Evolutionary conservation across 768 basidiomycete species (phyloP).

Genomic region (Daedaleopsis nitida): DNA sequence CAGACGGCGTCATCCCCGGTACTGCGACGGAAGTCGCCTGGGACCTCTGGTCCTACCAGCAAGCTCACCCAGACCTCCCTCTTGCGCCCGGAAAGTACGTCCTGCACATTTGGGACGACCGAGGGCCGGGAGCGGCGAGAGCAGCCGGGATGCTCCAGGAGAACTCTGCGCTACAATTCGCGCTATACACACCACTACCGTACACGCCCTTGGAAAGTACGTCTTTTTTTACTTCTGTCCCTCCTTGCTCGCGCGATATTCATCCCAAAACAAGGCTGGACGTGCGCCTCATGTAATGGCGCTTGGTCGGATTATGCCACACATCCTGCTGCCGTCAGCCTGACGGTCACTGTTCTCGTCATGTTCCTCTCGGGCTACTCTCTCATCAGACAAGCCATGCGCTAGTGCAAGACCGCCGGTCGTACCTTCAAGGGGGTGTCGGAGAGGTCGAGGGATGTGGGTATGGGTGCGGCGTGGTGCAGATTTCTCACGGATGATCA

Average conservation of each 20-base stretch:
- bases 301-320: slow-evolving; percentile 37
- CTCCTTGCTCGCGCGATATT: neutral
- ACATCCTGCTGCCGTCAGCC: slow-evolving; percentile 57
- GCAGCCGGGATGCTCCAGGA: slow-evolving; percentile 67
- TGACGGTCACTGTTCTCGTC: slow-evolving; percentile 59
- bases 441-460: neutral
- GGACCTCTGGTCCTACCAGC: slow-evolving; percentile 80
- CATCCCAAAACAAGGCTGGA: slow-evolving; percentile 48
- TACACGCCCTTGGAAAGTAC: slow-evolving; percentile 67
- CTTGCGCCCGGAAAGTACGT: slow-evolving; percentile 79
- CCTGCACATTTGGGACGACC: slow-evolving; percentile 78
- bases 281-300: slow-evolving; percentile 51
- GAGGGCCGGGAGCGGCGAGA: slow-evolving; percentile 64
- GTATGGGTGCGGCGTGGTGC: slow-evolving; percentile 8
- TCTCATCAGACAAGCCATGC: slow-evolving; percentile 44
- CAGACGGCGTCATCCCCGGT: slow-evolving; percentile 70
- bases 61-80: slow-evolving; percentile 59
- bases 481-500: slow-evolving; percentile 18
- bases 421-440: neutral
- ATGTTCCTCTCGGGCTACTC: slow-evolving; percentile 69
- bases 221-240: slow-evolving; percentile 1
- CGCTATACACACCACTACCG: slow-evolving; percentile 75
- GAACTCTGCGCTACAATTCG: slow-evolving; percentile 75
- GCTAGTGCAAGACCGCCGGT: slow-evolving; percentile 10
- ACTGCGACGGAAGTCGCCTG: slow-evolving; percentile 74